Conservation (phyloP, 352 stramenopile genomes). For the Phytophthora quininea region DNA sequence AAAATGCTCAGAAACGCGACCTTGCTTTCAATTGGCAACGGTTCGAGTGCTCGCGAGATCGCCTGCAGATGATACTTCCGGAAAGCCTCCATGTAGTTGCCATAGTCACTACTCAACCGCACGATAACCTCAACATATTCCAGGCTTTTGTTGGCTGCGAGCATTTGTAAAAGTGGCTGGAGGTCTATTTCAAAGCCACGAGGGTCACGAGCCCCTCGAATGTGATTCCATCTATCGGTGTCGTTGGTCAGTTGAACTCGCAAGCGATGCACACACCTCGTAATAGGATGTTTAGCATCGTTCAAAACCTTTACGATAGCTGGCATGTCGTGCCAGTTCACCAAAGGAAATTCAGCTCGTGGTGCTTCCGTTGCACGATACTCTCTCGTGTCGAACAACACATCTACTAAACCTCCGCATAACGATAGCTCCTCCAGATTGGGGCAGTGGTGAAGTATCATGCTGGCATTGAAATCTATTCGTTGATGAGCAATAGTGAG, state of each 20-base stretch:
- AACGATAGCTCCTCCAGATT: neutral
- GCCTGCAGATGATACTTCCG: neutral
- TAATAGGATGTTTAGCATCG: slow-evolving; percentile 1
- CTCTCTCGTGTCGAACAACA: neutral
- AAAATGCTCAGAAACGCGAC: neutral
- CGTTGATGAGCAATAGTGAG: neutral
- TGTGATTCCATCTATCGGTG: neutral
- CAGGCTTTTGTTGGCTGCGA: neutral
- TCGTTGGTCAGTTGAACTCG: slow-evolving; percentile 3
- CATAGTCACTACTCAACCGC: neutral
- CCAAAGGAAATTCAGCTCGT: neutral
- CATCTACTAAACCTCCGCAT: neutral
- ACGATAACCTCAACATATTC: slow-evolving; percentile 15
- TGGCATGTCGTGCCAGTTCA: neutral
- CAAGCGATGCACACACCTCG: slow-evolving; percentile 6
- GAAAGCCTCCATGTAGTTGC: neutral
- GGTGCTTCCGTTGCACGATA: neutral
- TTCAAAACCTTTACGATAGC: neutral
- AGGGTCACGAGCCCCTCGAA: neutral
- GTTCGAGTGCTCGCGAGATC: neutral
- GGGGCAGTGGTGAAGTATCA: neutral
- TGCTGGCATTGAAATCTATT: neutral
- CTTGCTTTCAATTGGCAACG: neutral
- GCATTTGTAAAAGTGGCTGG: slow-evolving; percentile 4
- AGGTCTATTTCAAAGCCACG: neutral